Base-by-base conservation (phyloP, 1,284 basidiomycete species). In the Malassezia obtusa region DNA sequence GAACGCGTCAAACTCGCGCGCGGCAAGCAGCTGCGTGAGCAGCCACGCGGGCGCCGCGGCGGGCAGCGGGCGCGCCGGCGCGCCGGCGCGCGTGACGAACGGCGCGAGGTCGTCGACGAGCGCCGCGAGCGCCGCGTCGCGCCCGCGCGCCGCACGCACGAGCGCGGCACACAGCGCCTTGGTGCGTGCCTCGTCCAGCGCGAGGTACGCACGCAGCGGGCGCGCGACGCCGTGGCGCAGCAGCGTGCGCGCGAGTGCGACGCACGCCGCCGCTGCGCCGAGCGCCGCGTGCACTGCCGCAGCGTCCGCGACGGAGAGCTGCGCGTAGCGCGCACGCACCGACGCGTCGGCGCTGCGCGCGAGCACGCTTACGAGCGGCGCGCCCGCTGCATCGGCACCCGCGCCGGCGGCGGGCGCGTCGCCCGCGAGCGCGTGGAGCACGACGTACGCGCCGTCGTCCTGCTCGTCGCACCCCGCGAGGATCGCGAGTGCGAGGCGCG, bases 91-190 rank as follows among this genome's bases (percentile, higher is more conserved):
- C 17, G 40, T 12, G 21, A 50, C 24, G 14, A n/a, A 44, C 32
- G 52, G 52, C 24, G 46, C 46, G 4, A 54, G 26, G 33, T 39
- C 46, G 21, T 14, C 19, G 19, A 49, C 19, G 17, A 48, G 25
- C n/a, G 38, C 32, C 19, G 6, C 36, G 11, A 54, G 30, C 39
- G 32, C 25, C 22, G 38, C n/a, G 15, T n/a, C 24, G 14, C 28
- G 28, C 19, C 39, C 52, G 10, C 52, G 52, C 17, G 41, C 43
- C 9, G 10, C 12, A 15, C 33, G 39, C 31, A 43, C 28, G n/a
- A 54, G 32, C 9, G 45, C 39, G 4, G 28, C 28, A 22, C 33
- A 28, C 9, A 45, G n/a, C 5, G 12, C 5, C 21, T 54, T 37
- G 24, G 39, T 48, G 24, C 33, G 46, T 21, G 26, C 15, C 28